Base-by-base conservation (phyloP, 2,329 filamentous ascomycete species). In the Verticillium dahliae region DNA sequence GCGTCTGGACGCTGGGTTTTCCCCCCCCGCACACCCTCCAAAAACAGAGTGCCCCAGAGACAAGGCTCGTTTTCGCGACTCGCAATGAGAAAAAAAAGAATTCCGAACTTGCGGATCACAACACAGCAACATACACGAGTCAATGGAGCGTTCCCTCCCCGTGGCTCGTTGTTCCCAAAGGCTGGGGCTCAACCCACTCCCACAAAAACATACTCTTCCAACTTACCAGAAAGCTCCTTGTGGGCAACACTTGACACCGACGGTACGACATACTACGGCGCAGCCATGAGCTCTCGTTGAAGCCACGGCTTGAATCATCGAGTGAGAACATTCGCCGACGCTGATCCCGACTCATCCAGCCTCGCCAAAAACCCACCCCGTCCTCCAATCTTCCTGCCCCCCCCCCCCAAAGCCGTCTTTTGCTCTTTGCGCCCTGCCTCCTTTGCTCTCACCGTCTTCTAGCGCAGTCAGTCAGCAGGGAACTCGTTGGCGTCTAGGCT, bases 401-500 rank as follows among this genome's bases (percentile, higher is more conserved):
- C n/a, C 45, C 45, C 45, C n/a, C 45, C 5, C 14, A 14, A n/a
- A 5, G 11, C 39, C 3, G 39, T 14, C 39, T 6, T 15, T 22
- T 18, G n/a, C 18, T 50, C 45, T 27, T 7, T 11, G 6, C 18
- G 18, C 45, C 9, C 45, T 50, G 45, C 38, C 59, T 9, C 41
- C 6, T 14, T 35, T 35, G 56, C 57, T 56, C 60, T 60, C 62
- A 65, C 63, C 63, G 63, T 65, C 60, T 63, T 58, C 33, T 37
- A 39, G 34, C 38, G 37, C n/a, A 60, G 50, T 54, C 57, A 58
- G 60, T 62, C 45, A 60, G 60, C 62, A 58, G 39, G 58, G 39
- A 35, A 60, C 41, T 62, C 59, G 59, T 60, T 60, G 50, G 63
- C 58, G 50, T 63, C 62, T 54, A 62, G 59, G 62, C 63, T 45